Evolutionary conservation across 768 basidiomycete genomes (phyloP).

Genomic region (Lentinula sp.): DNA sequence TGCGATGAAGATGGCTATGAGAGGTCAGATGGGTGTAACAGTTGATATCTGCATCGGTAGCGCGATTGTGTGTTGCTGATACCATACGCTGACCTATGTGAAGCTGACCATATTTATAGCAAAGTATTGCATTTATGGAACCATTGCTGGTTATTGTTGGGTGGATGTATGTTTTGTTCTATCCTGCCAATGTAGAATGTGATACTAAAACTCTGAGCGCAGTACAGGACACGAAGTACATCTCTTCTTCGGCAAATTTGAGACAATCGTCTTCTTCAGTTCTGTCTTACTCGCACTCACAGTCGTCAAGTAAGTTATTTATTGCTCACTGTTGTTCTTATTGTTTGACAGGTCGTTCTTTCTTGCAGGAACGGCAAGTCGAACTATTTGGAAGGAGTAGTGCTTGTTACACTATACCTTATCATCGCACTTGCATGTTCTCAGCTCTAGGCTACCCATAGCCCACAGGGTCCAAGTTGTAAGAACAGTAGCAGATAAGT

Average conservation of each 20-base stretch:
- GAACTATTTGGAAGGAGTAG: conserved; percentile 89
- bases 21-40: conserved; percentile 63
- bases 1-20: conserved; percentile 83
- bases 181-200: not conserved
- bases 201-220: not conserved
- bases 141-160: conserved; percentile 88
- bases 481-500: too few relatives aligned
- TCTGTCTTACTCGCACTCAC: conserved; percentile 86
- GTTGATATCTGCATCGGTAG: conserved; percentile 78
- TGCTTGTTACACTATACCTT: conserved; percentile 68
- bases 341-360: not conserved
- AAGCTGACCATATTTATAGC: conserved; percentile 32
- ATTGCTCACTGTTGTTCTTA: not conserved
- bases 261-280: conserved; percentile 83
- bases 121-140: conserved; percentile 83
- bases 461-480: too few relatives aligned
- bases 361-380: conserved; percentile 58
- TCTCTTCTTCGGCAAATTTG: conserved; percentile 81
- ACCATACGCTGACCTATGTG: not conserved
- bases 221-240: conserved; percentile 58
- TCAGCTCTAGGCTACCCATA: not conserved
- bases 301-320: conserved; percentile 45
- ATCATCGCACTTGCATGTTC: conserved; percentile 48
- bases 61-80: conserved; percentile 54
- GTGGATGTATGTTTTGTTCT: conserved; percentile 48